Base-by-base conservation (phyloP, 1,139 yeast species). In the Yamadazyma friedrichii region DNA sequence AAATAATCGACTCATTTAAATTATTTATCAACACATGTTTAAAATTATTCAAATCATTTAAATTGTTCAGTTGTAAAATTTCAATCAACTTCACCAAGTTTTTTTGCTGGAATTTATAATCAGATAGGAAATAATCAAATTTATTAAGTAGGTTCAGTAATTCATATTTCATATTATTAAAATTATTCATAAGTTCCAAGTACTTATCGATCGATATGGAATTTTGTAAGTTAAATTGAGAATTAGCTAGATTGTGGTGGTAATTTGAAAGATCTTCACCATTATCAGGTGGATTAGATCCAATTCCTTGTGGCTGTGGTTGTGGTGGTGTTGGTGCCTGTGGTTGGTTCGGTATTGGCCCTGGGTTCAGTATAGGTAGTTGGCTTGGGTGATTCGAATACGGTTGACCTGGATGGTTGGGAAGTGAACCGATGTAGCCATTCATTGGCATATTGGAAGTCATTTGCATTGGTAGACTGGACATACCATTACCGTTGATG, bases 71-170 rank as follows among this genome's bases (percentile, higher is more conserved):
- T 36, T 48, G 49, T 5, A 49, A 34, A 9, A 50, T 47, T 31
- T 50, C 53, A 9, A 50, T 47, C 25, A 51, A 39, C 33, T 48
- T 47, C 30, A 48, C 41, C 30, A 44, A 31, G 26, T 50, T 49
- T 38, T 47, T 48, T 27, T 49, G 52, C 30, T 48, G 51, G 35
- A 47, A 44, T 31, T 49, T 47, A 33, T 50, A 50, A 32, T 50
- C 51, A 35, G 47, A 44, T 9, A 50, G 26, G 31, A 48, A 48
- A 30, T 50, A 50, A 39, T 50, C 53, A 38, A 50, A 50, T 35
- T 49, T 50, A 38, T 50, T 50, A 16, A 43, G 33, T 10, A 50
- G 40, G 30, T 49, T 50, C n/a, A 46, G 38, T 13, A 50, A 42
- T 26, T 48, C 52, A 35, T 46, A 50, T 30, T 51, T 50, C 38